Evolutionary conservation across 1,284 basidiomycete species (phyloP).

Genomic region (Crocinoboletus sp.): DNA sequence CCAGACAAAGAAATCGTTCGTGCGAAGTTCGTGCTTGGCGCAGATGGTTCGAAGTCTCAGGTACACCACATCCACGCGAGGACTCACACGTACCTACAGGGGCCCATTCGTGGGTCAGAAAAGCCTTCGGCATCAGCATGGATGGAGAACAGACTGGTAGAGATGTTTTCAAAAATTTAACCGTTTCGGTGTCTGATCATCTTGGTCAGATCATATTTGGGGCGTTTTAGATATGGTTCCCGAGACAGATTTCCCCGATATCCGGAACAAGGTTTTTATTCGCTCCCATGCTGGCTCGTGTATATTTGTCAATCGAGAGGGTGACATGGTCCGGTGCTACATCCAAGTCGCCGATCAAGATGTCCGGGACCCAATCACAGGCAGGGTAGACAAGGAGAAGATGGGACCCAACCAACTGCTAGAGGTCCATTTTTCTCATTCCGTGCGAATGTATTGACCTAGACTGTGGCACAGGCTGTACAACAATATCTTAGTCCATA

Average conservation of each 20-base stretch:
- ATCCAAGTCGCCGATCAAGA: slow-evolving; percentile 42
- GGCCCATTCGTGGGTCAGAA: slow-evolving; percentile 60
- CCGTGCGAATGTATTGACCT: not conserved
- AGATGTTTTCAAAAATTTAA: not conserved
- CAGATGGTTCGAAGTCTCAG: slow-evolving; percentile 39
- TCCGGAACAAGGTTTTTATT: slow-evolving; percentile 52
- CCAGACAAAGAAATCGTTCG: slow-evolving; percentile 40
- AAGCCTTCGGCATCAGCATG: slow-evolving; percentile 47
- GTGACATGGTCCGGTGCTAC: slow-evolving; percentile 41
- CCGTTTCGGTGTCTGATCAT: not conserved
- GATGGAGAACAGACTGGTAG: slow-evolving; percentile 54
- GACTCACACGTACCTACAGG: slow-evolving; percentile 27
- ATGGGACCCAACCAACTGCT: slow-evolving; percentile 42
- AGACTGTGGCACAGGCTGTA: slow-evolving; percentile 18
- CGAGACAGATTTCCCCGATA: slow-evolving; percentile 57
- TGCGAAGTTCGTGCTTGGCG: slow-evolving; percentile 53
- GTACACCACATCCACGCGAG: not conserved
- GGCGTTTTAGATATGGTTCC: slow-evolving; percentile 53
- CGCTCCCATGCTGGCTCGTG: slow-evolving; percentile 51
- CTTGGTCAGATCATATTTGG: slow-evolving; percentile 46
- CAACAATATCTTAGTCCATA: slow-evolving; percentile 38
- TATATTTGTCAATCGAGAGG: slow-evolving; percentile 42
- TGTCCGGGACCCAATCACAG: slow-evolving; percentile 30
- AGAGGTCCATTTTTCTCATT: slow-evolving; percentile 19
- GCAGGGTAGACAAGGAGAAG: slow-evolving; percentile 39